Evolutionary conservation across 495 filamentous ascomycete species (phyloP), one percentile per base, ranked within the genome.

Genomic region (Cairneyella variabilis): DNA sequence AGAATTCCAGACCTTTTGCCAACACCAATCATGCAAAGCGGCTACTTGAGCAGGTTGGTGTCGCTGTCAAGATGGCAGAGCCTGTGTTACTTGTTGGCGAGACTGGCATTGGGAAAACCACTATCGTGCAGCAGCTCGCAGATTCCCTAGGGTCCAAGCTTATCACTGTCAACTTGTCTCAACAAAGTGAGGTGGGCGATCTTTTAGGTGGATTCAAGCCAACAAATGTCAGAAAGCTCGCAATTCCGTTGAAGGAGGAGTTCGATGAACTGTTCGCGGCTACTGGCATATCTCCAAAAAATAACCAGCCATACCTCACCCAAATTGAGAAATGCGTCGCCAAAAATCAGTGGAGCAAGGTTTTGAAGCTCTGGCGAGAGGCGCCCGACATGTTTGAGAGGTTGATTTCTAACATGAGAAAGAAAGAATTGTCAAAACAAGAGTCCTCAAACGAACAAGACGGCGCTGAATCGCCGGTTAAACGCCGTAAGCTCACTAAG

Each of bases 51-150:
- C 88, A 92, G 65, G 85, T 96, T 53, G 84, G 86, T 4, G 83
- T 86, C 25, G 84, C 91, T 1, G 79, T 97, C 12, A 81, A 86
- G 51, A 83, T 91, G 66, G 78, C 82, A 3, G 95, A 99, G 63
- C 93, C 95, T 2, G 79, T 95, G 8, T 70, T 99, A 23, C 81
- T 99, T 45, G 93, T 99, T 32, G 95, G 95, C 56, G 95, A 99
- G 71, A 99, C 95, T 2, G 95, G 95, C 70, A 96, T 93, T 44
- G 95, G 95, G 62, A 99, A 99, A 69, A 99, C 95, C 2, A 91
- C 91, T 1, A 84, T 92, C 11, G 83, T 99, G 39, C 95, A 99
- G 64, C 90, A 96, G 59, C 73, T 99, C 51, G 91, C 95, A 3
- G 82, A 86, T 26, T 73, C 85, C 14, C 77, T 95, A 25, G 85